Percentiles rank a stretch among this genome's conserved stretches.
phyloP scores from a whole-genome alignment of 495 filamentous ascomycete genomes.

The Cryomyces minteri region DNA sequence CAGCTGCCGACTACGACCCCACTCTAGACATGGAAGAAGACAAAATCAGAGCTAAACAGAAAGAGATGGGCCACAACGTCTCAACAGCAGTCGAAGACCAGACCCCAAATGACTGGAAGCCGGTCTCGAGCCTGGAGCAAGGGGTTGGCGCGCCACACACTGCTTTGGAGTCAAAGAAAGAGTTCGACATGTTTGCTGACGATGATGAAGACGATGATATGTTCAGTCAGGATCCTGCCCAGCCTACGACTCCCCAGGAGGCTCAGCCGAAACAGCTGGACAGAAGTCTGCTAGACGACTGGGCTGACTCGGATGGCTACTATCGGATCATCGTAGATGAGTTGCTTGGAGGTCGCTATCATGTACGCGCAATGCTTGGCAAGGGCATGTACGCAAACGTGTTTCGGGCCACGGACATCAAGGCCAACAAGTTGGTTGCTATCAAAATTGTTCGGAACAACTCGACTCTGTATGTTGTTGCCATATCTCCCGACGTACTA shows the following conservation, averaged over 20 bases:
- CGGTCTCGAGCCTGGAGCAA: constrained; percentile 20
- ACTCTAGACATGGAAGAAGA: constrained; percentile 87
- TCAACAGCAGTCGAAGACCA: constrained; percentile 44
- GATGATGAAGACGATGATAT: constrained; percentile 68
- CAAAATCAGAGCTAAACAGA: constrained; percentile 46
- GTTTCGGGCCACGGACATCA: constrained; percentile 71
- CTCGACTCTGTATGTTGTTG: constrained; percentile 51
- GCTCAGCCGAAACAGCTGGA: constrained; percentile 40
- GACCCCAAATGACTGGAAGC: constrained; percentile 36
- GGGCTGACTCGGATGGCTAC: constrained; percentile 87
- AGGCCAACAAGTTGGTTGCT: constrained; percentile 52
- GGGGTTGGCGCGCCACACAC: constrained; percentile 15
- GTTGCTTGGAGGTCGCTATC: constrained; percentile 72
- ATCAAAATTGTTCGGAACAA: constrained; percentile 94
- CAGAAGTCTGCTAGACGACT: constrained; percentile 76
- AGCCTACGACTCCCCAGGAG: constrained; percentile 19
- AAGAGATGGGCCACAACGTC: constrained; percentile 35
- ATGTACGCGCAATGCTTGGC: constrained; percentile 71
- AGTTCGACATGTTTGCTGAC: constrained; percentile 94
- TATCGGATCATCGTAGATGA: constrained; percentile 86
- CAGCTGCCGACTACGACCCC: constrained; percentile 91
- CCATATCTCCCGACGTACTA: constrained; percentile 6
- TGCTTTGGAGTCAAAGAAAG: constrained; percentile 22
- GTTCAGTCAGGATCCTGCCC: constrained; percentile 47
- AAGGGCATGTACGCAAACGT: constrained; percentile 94